Evolutionary conservation across 2,329 filamentous ascomycete genomes (phyloP), one percentile per base, ranked within the genome.

Genomic region (Lachnellula cervina): DNA sequence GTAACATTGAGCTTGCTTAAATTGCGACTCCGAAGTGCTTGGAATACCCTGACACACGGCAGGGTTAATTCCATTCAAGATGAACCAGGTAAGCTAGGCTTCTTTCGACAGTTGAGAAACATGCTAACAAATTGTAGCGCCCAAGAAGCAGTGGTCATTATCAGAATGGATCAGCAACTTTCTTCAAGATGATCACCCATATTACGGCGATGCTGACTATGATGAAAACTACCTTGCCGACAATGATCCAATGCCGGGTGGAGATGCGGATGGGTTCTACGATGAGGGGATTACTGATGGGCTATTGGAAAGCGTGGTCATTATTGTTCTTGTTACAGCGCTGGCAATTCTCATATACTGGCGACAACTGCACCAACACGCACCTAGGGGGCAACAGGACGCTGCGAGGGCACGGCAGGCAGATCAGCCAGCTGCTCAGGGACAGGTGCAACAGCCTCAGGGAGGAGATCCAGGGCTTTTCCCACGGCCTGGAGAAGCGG

Each of bases 11-110:
- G 90, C 60, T 76, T 99, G 49, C 77, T 96, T 60, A 96, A 96
- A 71, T 77, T 99, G 57, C 80, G 93, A 11, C 75, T 88, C 51
- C 83, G 92, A 57, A 96, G 90, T 69, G 94, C 90, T 65, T 99
- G 94, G 94, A 97, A 97, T 65, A 91, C 87, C 0, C 76, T 97
- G 60, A 96, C 90, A 0, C 83, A 92, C 67, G 94, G 94, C n/a
- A 83, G 87, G 19, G 83, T 97, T 59, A 96, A 97, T 67, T 90
- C 89, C 16, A 97, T 97, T 49, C 87, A 89, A 65, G 90, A 96
- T 62, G 93, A 97, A 60, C 87, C 88, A 65, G 80, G 89, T 93
- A 81, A 76, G 82, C 72, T 51, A 40, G 21, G 5, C 7, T 44
- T 21, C 3, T 44, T 14, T 17, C 5, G 19, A 11, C 13, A 13